phyloP scores from a whole-genome alignment of 768 basidiomycete genomes.

The Obba rivulosa region DNA sequence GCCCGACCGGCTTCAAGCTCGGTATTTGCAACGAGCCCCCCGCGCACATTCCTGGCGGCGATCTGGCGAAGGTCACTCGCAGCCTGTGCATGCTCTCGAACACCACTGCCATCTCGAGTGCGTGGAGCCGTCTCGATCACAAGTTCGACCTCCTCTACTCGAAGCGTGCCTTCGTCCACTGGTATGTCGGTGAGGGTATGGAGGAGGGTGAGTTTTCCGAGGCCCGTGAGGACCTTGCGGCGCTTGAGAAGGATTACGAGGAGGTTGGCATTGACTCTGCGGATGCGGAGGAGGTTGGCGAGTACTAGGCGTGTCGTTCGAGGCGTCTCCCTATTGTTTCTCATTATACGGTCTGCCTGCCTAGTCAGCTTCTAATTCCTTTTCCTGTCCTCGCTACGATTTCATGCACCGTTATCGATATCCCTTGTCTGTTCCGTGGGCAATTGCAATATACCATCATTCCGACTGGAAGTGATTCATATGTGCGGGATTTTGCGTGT shows the following conservation, averaged over 20 bases:
- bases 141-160: slow-evolving; percentile 79
- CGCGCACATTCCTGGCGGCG: slow-evolving; percentile 69
- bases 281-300: slow-evolving; percentile 44
- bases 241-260: slow-evolving; percentile 96
- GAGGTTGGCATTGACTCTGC: slow-evolving; percentile 64
- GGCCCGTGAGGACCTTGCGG: slow-evolving; percentile 98
- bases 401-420: slow-evolving; percentile 28
- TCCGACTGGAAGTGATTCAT: neutral
- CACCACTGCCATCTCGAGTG: slow-evolving; percentile 65
- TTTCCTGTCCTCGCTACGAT: slow-evolving; percentile 25
- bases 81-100: slow-evolving; percentile 79
- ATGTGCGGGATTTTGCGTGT: neutral
- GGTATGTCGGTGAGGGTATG: slow-evolving; percentile 78
- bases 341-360: slow-evolving; percentile 18
- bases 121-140: slow-evolving; percentile 74
- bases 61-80: slow-evolving; percentile 70
- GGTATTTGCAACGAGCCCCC: slow-evolving; percentile 80
- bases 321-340: slow-evolving; percentile 18
- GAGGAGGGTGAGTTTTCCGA: slow-evolving; percentile 97
- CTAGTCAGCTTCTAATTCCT: slow-evolving; percentile 23
- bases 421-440: slow-evolving; percentile 23
- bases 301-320: slow-evolving; percentile 32
- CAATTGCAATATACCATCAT: slow-evolving; percentile 25
- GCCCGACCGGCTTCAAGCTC: slow-evolving; percentile 72
- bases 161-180: slow-evolving; percentile 48